Percentiles rank a stretch among this genome's conserved stretches.
Conservation (phyloP, 2,329 filamentous ascomycete genomes). For the Cadophora luteo-olivacea region DNA sequence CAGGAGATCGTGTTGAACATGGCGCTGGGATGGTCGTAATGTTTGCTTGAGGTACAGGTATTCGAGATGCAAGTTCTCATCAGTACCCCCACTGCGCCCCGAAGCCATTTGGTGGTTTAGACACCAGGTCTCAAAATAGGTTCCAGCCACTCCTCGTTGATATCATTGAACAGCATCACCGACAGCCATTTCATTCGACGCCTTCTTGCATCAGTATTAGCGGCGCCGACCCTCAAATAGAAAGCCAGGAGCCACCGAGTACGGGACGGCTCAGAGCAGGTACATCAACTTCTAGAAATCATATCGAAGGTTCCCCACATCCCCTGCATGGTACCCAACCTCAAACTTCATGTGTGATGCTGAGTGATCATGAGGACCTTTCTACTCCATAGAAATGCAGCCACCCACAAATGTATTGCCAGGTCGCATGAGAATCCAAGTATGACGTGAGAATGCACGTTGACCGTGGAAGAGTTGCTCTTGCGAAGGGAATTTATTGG, state of each 20-base stretch:
- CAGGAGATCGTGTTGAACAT: slow-evolving; percentile 1
- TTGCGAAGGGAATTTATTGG: neutral
- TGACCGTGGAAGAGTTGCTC: neutral
- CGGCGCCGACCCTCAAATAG: slow-evolving; percentile 2
- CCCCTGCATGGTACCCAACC: slow-evolving; percentile 12
- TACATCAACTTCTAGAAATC: slow-evolving; percentile 15
- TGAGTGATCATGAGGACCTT: slow-evolving; percentile 9
- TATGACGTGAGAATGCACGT: slow-evolving; percentile 18
- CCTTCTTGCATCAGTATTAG: slow-evolving; percentile 5
- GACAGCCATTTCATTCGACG: neutral
- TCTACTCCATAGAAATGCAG: neutral
- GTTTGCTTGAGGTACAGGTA: neutral
- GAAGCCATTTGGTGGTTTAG: neutral
- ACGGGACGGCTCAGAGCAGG: neutral
- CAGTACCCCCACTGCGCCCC: slow-evolving; percentile 10
- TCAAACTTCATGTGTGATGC: slow-evolving; percentile 7
- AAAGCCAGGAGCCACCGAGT: slow-evolving; percentile 5
- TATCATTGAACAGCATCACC: neutral
- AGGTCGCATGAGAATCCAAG: neutral
- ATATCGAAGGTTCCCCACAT: slow-evolving; percentile 18
- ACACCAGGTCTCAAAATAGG: slow-evolving; percentile 33
- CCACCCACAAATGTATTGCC: slow-evolving; percentile 4
- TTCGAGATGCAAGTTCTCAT: neutral
- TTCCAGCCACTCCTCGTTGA: slow-evolving; percentile 14
- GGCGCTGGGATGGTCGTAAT: neutral